Evolutionary conservation across 768 basidiomycete species (phyloP).

Genomic region (Leccinum arenicola): DNA sequence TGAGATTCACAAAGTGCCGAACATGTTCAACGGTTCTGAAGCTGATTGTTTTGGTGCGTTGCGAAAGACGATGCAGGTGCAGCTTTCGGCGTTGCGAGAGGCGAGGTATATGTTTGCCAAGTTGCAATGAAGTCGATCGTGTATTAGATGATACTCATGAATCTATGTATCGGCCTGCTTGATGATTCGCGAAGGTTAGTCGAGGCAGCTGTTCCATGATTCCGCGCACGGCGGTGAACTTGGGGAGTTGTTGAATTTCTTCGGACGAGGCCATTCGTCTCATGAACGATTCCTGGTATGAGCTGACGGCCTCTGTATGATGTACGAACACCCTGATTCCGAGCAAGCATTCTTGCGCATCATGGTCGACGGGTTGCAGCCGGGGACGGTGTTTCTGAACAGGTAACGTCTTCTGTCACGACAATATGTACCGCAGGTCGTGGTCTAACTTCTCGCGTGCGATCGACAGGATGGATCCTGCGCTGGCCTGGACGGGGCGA

Average conservation of each 20-base stretch:
- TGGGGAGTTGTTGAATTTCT: conserved; percentile 51
- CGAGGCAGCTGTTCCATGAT: neutral
- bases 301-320: conserved; percentile 76
- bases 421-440: too few relatives aligned
- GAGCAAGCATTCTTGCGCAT: conserved; percentile 30
- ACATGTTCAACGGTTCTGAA: too few relatives aligned
- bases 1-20: too few relatives aligned
- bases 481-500: conserved; percentile 84
- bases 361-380: conserved; percentile 65
- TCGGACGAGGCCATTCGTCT: conserved; percentile 85
- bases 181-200: conserved; percentile 67
- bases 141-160: conserved; percentile 15
- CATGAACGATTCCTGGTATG: conserved; percentile 97
- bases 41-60: too few relatives aligned
- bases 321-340: conserved; percentile 60
- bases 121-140: too few relatives aligned
- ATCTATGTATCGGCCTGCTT: too few relatives aligned
- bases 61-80: too few relatives aligned
- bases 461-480: conserved; percentile 77
- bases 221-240: neutral
- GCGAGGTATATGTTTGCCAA: too few relatives aligned
- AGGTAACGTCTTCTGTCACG: too few relatives aligned
- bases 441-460: neutral
- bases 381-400: conserved; percentile 83
- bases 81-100: too few relatives aligned